Evolutionary conservation across 495 filamentous ascomycete species (phyloP).

Genomic region (Echria macrotheca): DNA sequence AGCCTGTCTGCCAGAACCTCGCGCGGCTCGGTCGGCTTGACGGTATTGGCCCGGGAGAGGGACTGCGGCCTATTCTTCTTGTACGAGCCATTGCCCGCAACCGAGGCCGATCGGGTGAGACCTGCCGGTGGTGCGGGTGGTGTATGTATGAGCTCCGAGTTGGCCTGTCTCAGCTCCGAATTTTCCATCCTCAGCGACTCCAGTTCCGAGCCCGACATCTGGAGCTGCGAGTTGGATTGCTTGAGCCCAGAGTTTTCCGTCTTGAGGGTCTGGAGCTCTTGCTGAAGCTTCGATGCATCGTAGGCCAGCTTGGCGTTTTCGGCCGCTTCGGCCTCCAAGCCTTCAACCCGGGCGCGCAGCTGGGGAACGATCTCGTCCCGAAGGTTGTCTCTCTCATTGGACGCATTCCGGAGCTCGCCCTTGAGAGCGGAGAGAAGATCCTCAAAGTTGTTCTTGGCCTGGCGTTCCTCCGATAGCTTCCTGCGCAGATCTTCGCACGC

Average conservation of each 20-base stretch:
- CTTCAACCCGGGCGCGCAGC: slow-evolving; percentile 65
- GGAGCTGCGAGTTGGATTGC: neutral
- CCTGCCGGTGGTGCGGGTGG: slow-evolving; percentile 24
- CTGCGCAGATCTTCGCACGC: slow-evolving; percentile 75
- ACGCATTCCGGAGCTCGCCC: slow-evolving; percentile 71
- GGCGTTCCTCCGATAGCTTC: slow-evolving; percentile 76
- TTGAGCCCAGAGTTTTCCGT: neutral
- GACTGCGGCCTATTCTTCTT: slow-evolving; percentile 27
- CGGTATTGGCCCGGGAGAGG: slow-evolving; percentile 55
- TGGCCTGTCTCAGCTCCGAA: slow-evolving; percentile 22
- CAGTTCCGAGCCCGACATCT: slow-evolving; percentile 72
- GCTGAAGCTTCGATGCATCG: slow-evolving; percentile 71
- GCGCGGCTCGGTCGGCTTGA: slow-evolving; percentile 57
- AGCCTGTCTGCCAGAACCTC: slow-evolving; percentile 75
- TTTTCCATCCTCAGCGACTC: slow-evolving; percentile 65
- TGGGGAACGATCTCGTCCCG: slow-evolving; percentile 79
- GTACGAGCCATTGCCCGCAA: slow-evolving; percentile 27
- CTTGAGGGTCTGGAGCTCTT: slow-evolving; percentile 66
- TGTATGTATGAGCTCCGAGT: slow-evolving; percentile 20
- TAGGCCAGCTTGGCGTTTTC: slow-evolving; percentile 65
- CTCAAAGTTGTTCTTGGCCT: slow-evolving; percentile 89
- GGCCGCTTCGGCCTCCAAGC: slow-evolving; percentile 62
- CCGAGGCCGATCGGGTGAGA: slow-evolving; percentile 41
- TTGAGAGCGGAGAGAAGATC: slow-evolving; percentile 80
- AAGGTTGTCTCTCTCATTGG: slow-evolving; percentile 86